Conservation (phyloP, 176 grass and related monocot genomes). For the Metroxylon sagu region DNA sequence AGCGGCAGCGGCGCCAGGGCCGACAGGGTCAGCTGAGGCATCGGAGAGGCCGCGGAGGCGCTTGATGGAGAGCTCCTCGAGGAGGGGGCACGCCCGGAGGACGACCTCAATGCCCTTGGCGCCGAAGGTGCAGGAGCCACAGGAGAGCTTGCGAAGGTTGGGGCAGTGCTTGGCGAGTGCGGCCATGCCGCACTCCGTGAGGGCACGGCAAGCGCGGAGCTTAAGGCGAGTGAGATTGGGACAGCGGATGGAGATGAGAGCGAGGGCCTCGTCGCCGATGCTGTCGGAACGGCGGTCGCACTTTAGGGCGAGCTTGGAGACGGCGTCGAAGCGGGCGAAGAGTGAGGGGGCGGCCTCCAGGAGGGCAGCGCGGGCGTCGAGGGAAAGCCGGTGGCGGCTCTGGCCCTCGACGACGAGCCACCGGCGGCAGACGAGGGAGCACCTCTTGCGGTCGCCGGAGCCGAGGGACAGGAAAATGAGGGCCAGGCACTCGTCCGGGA, state of each 20-base stretch:
- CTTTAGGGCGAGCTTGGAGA: conserved; percentile 13
- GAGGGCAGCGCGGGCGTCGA: conserved; percentile 8
- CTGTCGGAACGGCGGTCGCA: conserved; percentile 10
- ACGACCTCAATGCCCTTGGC: conserved; percentile 4
- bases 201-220: conserved; percentile 14
- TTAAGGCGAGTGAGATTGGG: conserved; percentile 14
- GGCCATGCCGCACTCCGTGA: conserved; percentile 17
- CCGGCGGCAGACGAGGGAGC: conserved; percentile 12
- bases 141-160: conserved; percentile 11
- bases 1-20: not conserved
- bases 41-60: conserved; percentile 15
- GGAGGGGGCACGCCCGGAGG: not conserved
- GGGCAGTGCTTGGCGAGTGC: conserved; percentile 4
- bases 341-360: not conserved
- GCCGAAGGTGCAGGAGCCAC: conserved; percentile 8
- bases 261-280: conserved; percentile 15
- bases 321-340: conserved; percentile 4
- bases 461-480: conserved; percentile 5
- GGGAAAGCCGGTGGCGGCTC: conserved; percentile 7
- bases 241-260: conserved; percentile 5
- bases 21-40: not conserved
- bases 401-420: conserved; percentile 14
- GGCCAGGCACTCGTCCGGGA: conserved; percentile 15
- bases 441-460: conserved; percentile 11
- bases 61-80: conserved; percentile 20